Evolutionary conservation across 306 rosid species (phyloP), one percentile per base, ranked within the genome.

Genomic region (Phaseolus lunatus): DNA sequence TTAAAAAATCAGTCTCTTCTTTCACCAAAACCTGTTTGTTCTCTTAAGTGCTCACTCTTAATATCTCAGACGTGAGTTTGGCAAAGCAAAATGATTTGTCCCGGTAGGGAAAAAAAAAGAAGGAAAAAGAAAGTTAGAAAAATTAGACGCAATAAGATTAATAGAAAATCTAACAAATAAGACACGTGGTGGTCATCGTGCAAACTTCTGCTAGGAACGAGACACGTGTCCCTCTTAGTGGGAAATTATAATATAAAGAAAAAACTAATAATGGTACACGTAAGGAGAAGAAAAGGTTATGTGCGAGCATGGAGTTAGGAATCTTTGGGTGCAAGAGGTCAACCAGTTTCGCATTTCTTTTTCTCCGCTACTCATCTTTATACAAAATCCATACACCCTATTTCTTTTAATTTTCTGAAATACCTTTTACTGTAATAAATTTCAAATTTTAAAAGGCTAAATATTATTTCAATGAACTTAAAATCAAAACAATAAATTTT

Each of bases 171-270:
- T 14, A 68, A 5, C n/a, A 48, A 24, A 23, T 2, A 53, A 13
- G 41, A 85, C 89, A 81, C 88, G 85, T 67, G 89, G 59, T 64
- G 16, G 15, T 10, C 85, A 50, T 58, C 53, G 52, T 12, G 18
- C 8, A 9, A 3, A 10, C 9, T 31, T 4, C 8, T 0, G 20
- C n/a, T 58, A n/a, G n/a, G n/a, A n/a, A 27, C 12, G 4, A 4
- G 90, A 86, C 88, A 84, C 86, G 76, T 70, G 77, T 80, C 68
- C 78, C 19, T 10, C 3, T 13, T 2, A 18, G 20, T 49, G 72
- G 26, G 2, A 12, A 54, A 39, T 70, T 22, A 39, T 35, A 52
- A 75, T 44, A 16, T 9, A n/a, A 22, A 44, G 48, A 27, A 24
- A 63, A n/a, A 75, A 41, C 0, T 3, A 2, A 11, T 18, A 56